Conservation (phyloP, 305 asterid species). For the Fraxinus sp. region DNA sequence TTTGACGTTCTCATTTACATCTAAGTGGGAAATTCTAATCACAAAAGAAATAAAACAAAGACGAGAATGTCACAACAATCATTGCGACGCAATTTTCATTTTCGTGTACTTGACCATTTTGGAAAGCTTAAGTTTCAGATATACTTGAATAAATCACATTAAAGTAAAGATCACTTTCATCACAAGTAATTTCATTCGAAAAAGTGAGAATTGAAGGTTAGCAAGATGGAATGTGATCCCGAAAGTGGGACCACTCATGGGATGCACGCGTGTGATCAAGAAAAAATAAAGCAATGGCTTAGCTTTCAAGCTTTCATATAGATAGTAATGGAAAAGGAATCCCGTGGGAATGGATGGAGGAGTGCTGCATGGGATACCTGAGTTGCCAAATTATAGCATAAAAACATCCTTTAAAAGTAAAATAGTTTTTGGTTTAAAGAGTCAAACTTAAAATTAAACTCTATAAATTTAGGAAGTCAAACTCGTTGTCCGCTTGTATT, state of each 20-base stretch:
- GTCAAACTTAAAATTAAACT: too few species aligned
- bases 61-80: neutral
- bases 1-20: too few species aligned
- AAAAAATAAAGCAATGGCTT: slow-evolving; percentile 32
- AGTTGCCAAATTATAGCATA: neutral
- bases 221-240: neutral
- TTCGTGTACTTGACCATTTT: neutral
- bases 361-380: neutral
- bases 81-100: neutral
- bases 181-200: neutral
- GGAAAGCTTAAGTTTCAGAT: neutral
- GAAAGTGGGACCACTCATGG: slow-evolving; percentile 18
- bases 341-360: neutral
- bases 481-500: neutral
- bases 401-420: neutral
- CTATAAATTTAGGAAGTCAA: neutral
- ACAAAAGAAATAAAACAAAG: neutral
- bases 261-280: slow-evolving; percentile 30
- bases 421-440: too few species aligned
- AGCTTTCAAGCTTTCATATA: neutral
- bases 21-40: too few species aligned
- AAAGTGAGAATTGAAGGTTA: neutral
- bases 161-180: neutral
- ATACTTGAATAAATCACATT: neutral
- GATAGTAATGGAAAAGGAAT: neutral